Conservation (phyloP, 495 filamentous ascomycete species). For the Margaritispora aquatica region DNA sequence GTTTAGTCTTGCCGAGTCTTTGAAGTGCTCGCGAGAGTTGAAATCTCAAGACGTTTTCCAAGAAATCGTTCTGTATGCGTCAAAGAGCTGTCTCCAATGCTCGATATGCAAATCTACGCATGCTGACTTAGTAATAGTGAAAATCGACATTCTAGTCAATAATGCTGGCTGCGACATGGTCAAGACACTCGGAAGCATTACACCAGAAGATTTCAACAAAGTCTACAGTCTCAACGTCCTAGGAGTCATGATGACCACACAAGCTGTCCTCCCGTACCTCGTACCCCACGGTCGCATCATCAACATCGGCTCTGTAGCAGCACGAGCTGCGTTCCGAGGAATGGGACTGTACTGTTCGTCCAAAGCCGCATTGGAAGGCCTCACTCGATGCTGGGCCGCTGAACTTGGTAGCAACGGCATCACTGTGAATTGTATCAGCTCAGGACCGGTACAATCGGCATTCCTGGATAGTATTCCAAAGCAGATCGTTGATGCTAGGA, state of each 20-base stretch:
- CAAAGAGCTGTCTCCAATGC: no score
- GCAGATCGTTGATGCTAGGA: constrained; percentile 29
- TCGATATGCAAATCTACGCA: no score
- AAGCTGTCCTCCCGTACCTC: constrained; percentile 26
- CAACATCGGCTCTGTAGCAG: constrained; percentile 9
- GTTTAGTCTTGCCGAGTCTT: no score
- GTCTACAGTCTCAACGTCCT: constrained; percentile 55
- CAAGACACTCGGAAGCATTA: constrained; percentile 46
- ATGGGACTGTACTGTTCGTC: constrained; percentile 40
- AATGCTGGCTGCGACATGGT: constrained; percentile 52
- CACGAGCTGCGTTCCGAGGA: background rate
- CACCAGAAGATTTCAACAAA: constrained; percentile 49
- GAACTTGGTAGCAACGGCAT: constrained; percentile 55
- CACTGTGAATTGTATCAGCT: constrained; percentile 55
- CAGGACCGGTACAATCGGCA: constrained; percentile 58
- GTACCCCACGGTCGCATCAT: background rate
- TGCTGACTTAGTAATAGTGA: no score
- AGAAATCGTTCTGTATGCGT: no score
- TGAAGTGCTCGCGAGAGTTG: no score
- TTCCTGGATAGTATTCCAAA: constrained; percentile 35
- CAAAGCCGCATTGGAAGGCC: constrained; percentile 65
- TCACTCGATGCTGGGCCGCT: constrained; percentile 55
- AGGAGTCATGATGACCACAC: constrained; percentile 55
- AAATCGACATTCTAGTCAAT: constrained; percentile 57
- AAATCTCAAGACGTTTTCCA: no score